A percentile compares a stretch with the other conserved stretches of the same genome.
Conservation (phyloP, 2,329 filamentous ascomycete species). For the Neoascochyta sp. region DNA sequence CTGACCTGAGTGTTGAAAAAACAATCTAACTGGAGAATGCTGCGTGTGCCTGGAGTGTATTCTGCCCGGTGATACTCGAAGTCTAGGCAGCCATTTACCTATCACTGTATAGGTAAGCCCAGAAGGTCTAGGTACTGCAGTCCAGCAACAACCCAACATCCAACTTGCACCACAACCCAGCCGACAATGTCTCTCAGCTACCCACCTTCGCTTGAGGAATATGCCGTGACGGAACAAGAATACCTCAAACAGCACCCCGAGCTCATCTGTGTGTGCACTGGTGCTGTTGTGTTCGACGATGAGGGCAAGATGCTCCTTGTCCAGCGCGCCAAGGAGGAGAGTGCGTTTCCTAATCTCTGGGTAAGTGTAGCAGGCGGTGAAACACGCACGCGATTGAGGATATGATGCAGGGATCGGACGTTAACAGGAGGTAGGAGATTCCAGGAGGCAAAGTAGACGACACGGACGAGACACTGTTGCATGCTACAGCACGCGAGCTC, state of each 20-base stretch:
- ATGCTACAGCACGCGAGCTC: constrained; percentile 49
- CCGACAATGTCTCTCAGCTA: constrained; percentile 21
- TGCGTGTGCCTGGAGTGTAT: too few relatives aligned
- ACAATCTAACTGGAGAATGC: too few relatives aligned
- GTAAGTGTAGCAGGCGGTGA: constrained; percentile 13
- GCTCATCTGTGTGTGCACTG: constrained; percentile 27
- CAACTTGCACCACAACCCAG: too few relatives aligned
- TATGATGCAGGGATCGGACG: neutral
- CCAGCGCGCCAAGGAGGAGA: constrained; percentile 35
- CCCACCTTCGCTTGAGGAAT: constrained; percentile 23
- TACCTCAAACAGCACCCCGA: constrained; percentile 26
- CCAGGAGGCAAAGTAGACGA: constrained; percentile 51
- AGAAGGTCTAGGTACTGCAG: too few relatives aligned
- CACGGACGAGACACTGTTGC: constrained; percentile 47
- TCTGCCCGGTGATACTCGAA: too few relatives aligned
- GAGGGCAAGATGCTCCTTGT: constrained; percentile 34
- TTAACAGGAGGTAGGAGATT: constrained; percentile 43
- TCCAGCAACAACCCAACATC: too few relatives aligned
- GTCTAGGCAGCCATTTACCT: too few relatives aligned
- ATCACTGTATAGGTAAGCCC: too few relatives aligned
- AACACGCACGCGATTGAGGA: neutral
- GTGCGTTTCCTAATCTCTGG: constrained; percentile 34
- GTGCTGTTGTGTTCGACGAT: constrained; percentile 31
- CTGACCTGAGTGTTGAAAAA: too few relatives aligned
- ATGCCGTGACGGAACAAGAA: constrained; percentile 25